phyloP scores from a whole-genome alignment of 1,284 basidiomycete genomes.

The Fomes fomentarius region DNA sequence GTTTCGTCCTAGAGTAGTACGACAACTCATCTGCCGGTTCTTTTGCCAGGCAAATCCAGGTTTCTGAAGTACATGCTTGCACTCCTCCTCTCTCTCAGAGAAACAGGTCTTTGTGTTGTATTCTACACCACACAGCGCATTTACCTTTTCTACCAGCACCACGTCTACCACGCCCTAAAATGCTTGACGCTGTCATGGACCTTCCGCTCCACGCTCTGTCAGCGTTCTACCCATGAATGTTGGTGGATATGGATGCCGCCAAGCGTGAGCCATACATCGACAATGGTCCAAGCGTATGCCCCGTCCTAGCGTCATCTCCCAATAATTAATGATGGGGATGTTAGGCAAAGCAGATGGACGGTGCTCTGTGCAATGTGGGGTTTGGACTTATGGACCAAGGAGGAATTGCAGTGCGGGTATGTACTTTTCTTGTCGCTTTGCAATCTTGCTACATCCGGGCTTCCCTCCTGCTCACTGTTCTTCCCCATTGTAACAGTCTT shows the following conservation, averaged over 20 bases:
- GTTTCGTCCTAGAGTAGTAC: not conserved
- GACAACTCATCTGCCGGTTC: not conserved
- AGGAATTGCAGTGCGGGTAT: not conserved
- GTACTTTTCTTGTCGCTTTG: not conserved
- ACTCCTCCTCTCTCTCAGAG: not conserved
- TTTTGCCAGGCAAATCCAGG: not conserved
- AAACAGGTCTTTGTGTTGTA: not conserved
- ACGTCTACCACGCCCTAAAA: not conserved
- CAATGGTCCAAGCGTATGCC: not conserved
- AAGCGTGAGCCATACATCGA: not conserved
- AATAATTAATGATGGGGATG: not conserved
- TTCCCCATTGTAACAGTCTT: not conserved
- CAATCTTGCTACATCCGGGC: too few species aligned
- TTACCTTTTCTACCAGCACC: not conserved
- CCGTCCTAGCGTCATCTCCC: not conserved
- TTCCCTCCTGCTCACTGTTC: not conserved
- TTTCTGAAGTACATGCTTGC: not conserved
- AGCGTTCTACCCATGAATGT: not conserved
- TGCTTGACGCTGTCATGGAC: not conserved
- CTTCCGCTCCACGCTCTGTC: not conserved
- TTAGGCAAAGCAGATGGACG: not conserved
- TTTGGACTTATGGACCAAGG: not conserved
- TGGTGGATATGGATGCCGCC: not conserved
- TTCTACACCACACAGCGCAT: not conserved
- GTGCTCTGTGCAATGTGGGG: not conserved